Conservation (phyloP, 1,284 basidiomycete genomes). For the Neonothopanus nambi region DNA sequence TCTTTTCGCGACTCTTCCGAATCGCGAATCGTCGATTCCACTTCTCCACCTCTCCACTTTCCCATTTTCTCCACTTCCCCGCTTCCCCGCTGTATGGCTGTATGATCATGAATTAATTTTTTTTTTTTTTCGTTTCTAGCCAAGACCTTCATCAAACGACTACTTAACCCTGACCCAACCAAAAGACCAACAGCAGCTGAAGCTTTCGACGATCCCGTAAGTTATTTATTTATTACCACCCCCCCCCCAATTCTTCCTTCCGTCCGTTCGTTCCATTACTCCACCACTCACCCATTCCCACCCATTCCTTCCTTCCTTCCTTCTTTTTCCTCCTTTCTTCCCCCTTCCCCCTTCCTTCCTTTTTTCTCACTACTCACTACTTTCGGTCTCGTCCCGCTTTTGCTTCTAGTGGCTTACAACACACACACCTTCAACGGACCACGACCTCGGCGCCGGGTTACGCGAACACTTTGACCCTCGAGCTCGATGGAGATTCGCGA, state of each 20-base stretch:
- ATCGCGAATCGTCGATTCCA: too few species aligned
- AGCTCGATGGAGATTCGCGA: conserved; percentile 69
- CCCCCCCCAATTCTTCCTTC: background rate
- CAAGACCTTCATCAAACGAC: conserved; percentile 79
- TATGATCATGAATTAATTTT: background rate
- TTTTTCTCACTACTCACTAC: background rate
- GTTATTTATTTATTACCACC: conserved; percentile 17
- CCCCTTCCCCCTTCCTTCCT: background rate
- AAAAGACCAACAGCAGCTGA: conserved; percentile 75
- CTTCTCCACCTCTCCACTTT: background rate
- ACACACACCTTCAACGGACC: conserved; percentile 57
- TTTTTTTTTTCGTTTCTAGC: conserved; percentile 47
- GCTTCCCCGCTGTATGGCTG: background rate
- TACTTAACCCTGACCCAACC: conserved; percentile 76
- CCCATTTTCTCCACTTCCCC: background rate
- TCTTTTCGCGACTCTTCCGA: background rate
- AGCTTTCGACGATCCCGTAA: conserved; percentile 62
- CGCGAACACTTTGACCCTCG: conserved; percentile 78
- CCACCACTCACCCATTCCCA: background rate
- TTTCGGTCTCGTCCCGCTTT: background rate
- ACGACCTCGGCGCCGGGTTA: conserved; percentile 71
- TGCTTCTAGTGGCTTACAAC: conserved; percentile 69
- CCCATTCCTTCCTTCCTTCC: background rate
- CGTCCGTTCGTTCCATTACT: background rate
- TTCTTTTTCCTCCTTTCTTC: background rate